Evolutionary conservation across 1,284 basidiomycete species (phyloP), one percentile per base, ranked within the genome.

Genomic region (Fereydounia khargensis): DNA sequence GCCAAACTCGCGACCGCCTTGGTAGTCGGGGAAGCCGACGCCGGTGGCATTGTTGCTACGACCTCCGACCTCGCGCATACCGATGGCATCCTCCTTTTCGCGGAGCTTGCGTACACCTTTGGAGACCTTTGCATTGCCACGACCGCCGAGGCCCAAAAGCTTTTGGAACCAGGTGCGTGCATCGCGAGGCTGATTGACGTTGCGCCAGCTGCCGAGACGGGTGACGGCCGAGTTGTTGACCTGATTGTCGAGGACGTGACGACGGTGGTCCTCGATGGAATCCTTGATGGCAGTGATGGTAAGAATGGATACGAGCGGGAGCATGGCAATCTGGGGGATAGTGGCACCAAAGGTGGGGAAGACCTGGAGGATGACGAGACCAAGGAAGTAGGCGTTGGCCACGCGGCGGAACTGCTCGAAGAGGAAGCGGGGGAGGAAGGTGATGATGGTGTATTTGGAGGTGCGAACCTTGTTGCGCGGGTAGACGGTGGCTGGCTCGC

Each of bases 381-480:
- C 82, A 30, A 96, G 78, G 79, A 96, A 96, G 79, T 92, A 97
- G 39, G 96, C 79, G 77, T 97, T 96, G 54, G 92, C 91, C 37
- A 92, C 84, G 24, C 87, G 86, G 28, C 64, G 47, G 48, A 74
- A 74, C 44, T 74, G 72, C 53, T 74, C 72, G 35, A 59, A 70
- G 31, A 65, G 63, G 44, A 70, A 72, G 27, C 66, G 52, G 6
- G 92, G 92, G 35, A 96, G 70, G 76, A 96, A 97, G 3, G 91
- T 89, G 58, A 94, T 43, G 49, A 90, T 74, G 23, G 91, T 95
- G 78, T 96, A 97, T 78, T 95, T 88, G 63, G 86, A 88, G 34
- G 92, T 96, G 68, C 88, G 82, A 50, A 97, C 91, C 82, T 96
- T 97, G 78, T 97, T 97, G 64, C 92, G 81, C 24, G 84, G 83